phyloP scores from a whole-genome alignment of 768 basidiomycete genomes.

The Suillus subalutaceus region DNA sequence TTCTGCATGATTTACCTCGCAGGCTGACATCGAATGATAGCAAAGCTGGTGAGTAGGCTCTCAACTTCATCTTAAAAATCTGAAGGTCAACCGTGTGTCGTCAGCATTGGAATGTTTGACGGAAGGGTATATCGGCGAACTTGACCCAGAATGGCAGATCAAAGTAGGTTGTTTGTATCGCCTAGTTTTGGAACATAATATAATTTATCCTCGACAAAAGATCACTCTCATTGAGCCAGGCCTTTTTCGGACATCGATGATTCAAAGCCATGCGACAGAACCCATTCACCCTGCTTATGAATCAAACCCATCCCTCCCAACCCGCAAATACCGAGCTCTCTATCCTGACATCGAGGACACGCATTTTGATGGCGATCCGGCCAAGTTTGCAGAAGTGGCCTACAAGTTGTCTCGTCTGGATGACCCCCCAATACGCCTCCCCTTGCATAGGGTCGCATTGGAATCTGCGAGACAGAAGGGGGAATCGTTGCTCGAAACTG shows the following conservation, averaged over 20 bases:
- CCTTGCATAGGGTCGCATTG: constrained; percentile 27
- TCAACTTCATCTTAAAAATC: not conserved
- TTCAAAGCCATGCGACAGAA: constrained; percentile 17
- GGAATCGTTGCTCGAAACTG: constrained; percentile 21
- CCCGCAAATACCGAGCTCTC: constrained; percentile 25
- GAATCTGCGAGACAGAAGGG: constrained; percentile 26
- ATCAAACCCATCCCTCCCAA: constrained; percentile 26
- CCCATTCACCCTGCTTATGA: constrained; percentile 22
- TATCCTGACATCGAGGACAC: constrained; percentile 20
- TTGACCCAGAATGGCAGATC: constrained; percentile 41
- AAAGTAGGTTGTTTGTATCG: constrained; percentile 24
- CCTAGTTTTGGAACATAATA: not conserved
- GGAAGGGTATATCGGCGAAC: constrained; percentile 32
- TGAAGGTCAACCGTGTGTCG: constrained; percentile 1
- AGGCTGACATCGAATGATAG: constrained; percentile 17
- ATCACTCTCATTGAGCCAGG: constrained; percentile 27
- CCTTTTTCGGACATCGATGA: constrained; percentile 25
- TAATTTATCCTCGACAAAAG: constrained; percentile 15
- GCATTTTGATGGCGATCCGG: constrained; percentile 27
- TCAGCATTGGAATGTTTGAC: constrained; percentile 37
- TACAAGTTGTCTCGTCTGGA: constrained; percentile 21
- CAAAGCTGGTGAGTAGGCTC: constrained; percentile 22
- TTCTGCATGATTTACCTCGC: not conserved
- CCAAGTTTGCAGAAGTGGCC: constrained; percentile 24
- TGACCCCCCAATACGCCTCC: constrained; percentile 21